Evolutionary conservation across 371 early-diverging fungal species (phyloP).

Genomic region (Cokeromyces recurvatus): DNA sequence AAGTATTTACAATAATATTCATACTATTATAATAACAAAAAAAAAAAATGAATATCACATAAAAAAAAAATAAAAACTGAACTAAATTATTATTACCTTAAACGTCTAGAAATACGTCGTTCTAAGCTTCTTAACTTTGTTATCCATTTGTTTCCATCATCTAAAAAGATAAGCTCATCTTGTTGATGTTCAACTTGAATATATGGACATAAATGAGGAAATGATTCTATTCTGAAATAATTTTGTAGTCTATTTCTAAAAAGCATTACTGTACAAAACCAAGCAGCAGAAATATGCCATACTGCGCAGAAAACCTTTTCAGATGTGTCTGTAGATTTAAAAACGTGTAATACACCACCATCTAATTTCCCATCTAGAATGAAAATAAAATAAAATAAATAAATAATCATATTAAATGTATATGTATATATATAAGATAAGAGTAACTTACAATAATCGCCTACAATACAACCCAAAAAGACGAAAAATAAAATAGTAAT

Average conservation of each 20-base stretch:
- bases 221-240: constrained; percentile 58
- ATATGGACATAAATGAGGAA: constrained; percentile 43
- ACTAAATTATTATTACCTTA: constrained; percentile 4
- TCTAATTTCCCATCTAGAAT: constrained; percentile 40
- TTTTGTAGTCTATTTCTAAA: constrained; percentile 44
- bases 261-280: constrained; percentile 55
- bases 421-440: too few relatives aligned
- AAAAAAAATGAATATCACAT: too few relatives aligned
- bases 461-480: constrained; percentile 49
- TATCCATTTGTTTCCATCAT: constrained; percentile 36
- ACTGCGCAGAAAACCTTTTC: constrained; percentile 62
- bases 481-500: constrained; percentile 50
- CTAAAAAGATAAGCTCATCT: constrained; percentile 48
- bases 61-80: neutral
- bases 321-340: constrained; percentile 52
- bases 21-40: constrained; percentile 2
- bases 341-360: constrained; percentile 31
- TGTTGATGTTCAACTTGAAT: constrained; percentile 61
- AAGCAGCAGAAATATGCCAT: constrained; percentile 64
- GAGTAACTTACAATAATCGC: constrained; percentile 56
- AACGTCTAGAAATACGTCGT: constrained; percentile 10
- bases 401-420: too few relatives aligned
- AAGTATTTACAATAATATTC: constrained; percentile 40
- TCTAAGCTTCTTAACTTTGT: constrained; percentile 31
- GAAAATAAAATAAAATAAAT: too few relatives aligned